Base-by-base conservation (phyloP, 2,329 filamentous ascomycete species). In the Penicillium sp. region DNA sequence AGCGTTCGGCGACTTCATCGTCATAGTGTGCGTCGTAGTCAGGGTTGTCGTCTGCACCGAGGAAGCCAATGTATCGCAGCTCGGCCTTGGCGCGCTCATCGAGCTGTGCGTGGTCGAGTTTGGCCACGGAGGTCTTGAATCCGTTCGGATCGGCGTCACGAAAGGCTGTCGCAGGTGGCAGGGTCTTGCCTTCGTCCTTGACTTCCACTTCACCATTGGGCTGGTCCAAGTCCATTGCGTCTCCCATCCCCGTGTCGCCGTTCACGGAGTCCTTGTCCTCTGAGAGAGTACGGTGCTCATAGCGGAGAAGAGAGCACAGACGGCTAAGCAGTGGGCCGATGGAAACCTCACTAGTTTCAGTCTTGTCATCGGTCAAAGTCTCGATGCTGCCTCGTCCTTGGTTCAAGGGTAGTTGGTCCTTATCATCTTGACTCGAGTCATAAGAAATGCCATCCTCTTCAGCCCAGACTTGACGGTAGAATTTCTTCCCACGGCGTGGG, bases 11-110 rank as follows among this genome's bases (percentile, higher is more conserved):
- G 36, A 99, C 89, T 70, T 96, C 93, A 69, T 99, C 94, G 67
- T 99, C 94, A 62, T 86, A 91, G 70, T 95, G 90, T 0, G 85
- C 87, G 64, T 95, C 90, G 72, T 92, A 97, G 59, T 96, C 89
- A 10, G 88, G 86, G 33, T 81, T 78, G 53, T 81, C 76, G 47
- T 90, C 88, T 4, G 81, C 76, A 0, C 88, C 85, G 15, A 97
- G 79, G 64, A 99, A 89, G 10, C 94, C 94, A 54, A 96, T 90
- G 72, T 96, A 89, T 13, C 88, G 86, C 16, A 99, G 82, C 69
- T 99, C 94, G 65, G 91, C 88, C 73, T 95, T 89, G 47, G 96
- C 83, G 43, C 94, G 89, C 67, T 96, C 89, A 64, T 99, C 94
- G 18, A 96, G 84, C 66, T 91, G 87, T 2, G 83, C 81, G 68